Base-by-base conservation (phyloP, 768 basidiomycete genomes). In the Leccinum barrowsii region DNA sequence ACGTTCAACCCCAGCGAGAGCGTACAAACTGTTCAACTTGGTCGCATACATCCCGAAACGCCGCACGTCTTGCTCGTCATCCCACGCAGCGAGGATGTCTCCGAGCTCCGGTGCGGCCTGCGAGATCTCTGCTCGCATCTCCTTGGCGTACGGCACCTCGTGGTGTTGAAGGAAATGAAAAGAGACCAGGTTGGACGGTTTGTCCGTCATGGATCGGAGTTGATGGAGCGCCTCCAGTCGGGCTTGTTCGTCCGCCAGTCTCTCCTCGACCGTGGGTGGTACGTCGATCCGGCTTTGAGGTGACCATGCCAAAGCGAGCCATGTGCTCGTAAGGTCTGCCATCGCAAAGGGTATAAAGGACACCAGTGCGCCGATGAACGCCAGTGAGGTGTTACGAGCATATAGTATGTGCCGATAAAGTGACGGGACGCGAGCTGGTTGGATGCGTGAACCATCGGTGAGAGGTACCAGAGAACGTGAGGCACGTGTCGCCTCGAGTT, bases 291-390 rank as follows among this genome's bases (percentile, higher is more conserved):
- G 57, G 2, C 69, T 62, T 2, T 49, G 34, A 1, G 51, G 37
- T 1, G 60, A 56, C 78, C 79, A 82, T 2, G 75, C 74, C 21
- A 80, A 67, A 1, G 79, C 65, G 42, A 83, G 73, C 78, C 78
- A 82, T 3, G 77, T 79, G 65, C 78, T 80, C n/a, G 71, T 72
- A 49, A 83, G 69, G 57, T 83, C 81, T 1, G 78, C 76, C 59
- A 82, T 70, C 4, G 72, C 72, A 63, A 82, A 83, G 3, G 82
- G 82, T 8, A 76, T 81, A 61, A 76, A 78, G 15, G 75, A 74
- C 53, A 79, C 67, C 10, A 75, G 59, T 1, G 77, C 70, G 40
- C 78, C 79, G 35, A 78, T 70, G 67, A 82, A 82, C 8, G 78
- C 80, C 3, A 83, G 69, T 0, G 77, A 69, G 1, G 81, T 75